phyloP scores from a whole-genome alignment of 164 flowering plant species.

The Aristolochia fimbriata region DNA sequence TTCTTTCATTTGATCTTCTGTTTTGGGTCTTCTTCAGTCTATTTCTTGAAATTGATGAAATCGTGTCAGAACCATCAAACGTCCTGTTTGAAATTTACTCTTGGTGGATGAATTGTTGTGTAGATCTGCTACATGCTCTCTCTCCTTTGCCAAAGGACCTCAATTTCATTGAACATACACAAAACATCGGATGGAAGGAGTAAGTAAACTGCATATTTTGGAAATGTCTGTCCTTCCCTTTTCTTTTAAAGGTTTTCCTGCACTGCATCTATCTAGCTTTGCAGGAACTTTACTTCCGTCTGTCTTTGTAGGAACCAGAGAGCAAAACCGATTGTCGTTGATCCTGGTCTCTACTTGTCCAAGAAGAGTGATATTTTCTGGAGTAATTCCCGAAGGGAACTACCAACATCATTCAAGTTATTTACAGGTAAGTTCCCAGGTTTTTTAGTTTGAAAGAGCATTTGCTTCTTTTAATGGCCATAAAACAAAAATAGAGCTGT shows the following conservation, averaged over 20 bases:
- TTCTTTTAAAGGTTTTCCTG: background rate
- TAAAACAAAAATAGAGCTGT: too few species aligned
- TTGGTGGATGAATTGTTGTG: slow-evolving; percentile 14
- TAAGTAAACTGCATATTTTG: slow-evolving; percentile 36
- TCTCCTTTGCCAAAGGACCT: slow-evolving; percentile 67
- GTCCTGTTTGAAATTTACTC: background rate
- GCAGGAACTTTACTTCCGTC: slow-evolving; percentile 31
- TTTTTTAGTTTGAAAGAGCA: background rate
- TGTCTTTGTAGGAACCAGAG: slow-evolving; percentile 58
- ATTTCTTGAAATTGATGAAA: background rate
- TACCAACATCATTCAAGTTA: slow-evolving; percentile 79
- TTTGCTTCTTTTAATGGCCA: background rate
- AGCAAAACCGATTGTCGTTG: slow-evolving; percentile 79
- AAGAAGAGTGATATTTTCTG: slow-evolving; percentile 65
- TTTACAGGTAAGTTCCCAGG: slow-evolving; percentile 55
- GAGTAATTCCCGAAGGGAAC: slow-evolving; percentile 65
- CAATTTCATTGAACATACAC: slow-evolving; percentile 82
- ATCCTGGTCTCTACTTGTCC: slow-evolving; percentile 88
- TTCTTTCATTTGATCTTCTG: background rate
- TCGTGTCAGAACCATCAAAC: background rate
- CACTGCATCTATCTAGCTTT: background rate
- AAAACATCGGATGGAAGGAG: slow-evolving; percentile 83
- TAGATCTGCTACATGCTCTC: slow-evolving; percentile 83
- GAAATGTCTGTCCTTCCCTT: background rate
- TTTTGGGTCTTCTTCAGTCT: background rate